Evolutionary conservation across 2,329 filamentous ascomycete genomes (phyloP), one percentile per base, ranked within the genome.

Genomic region (Penicillium hordei): DNA sequence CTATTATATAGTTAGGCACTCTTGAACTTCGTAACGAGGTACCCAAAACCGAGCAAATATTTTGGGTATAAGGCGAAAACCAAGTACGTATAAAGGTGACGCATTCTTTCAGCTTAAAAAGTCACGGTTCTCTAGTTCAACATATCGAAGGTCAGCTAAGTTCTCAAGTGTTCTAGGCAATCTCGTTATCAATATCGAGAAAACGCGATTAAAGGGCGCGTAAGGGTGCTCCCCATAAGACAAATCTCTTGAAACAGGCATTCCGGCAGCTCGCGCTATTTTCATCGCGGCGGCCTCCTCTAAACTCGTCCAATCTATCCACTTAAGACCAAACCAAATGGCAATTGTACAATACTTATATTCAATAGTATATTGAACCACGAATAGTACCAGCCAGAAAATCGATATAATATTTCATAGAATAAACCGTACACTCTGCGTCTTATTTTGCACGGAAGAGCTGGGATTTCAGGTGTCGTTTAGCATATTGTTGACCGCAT

Each of bases 171-270:
- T 53, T 5, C 75, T 73, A 19, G 72, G 75, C 48, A 76, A 56
- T 27, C 75, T 69, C n/a, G 75, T 78, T 74, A 79, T 78, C 25
- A 77, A 52, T 39, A 76, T 76, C n/a, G 74, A 76, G 48, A 75
- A 55, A 13, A 49, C 60, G 29, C 66, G 50, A 42, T 42, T 50
- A 9, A 33, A 51, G 29, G 57, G 55, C 7, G 23, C 43, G 44
- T 59, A 29, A 5, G 62, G 65, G 48, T 77, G 71, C 44, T 75
- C 71, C 5, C 73, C 70, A 38, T 65, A 75, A 52, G 57, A 64
- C 23, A 77, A 25, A 4, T 75, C 68, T 59, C 62, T 74, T 0
- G 72, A 71, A 25, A 69, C 68, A 34, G 73, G 72, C 19, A 77
- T 70, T 21, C 72, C 71, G 31, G 73, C 75, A 33, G 68, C 60